Percentiles rank a stretch among this genome's conserved stretches.
Conservation (phyloP, 305 asterid species). For the Fraxinus ornus region DNA sequence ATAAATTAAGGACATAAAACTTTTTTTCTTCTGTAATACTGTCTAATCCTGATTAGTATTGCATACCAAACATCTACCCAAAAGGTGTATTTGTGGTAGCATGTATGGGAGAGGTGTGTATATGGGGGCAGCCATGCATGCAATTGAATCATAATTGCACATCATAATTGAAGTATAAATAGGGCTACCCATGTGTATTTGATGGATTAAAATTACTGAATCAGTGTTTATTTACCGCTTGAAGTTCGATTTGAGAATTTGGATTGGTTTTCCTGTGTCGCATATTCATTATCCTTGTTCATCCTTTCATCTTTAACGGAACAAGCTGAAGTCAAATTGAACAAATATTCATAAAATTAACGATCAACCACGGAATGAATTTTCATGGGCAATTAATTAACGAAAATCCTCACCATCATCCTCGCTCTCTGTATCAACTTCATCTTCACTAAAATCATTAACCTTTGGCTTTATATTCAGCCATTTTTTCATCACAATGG, state of each 20-base stretch:
- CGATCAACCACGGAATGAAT: slow-evolving; percentile 6
- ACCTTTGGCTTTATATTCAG: slow-evolving; percentile 72
- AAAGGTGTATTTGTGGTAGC: neutral
- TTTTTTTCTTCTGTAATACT: neutral
- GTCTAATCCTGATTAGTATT: neutral
- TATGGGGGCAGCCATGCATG: neutral
- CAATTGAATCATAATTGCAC: slow-evolving; percentile 1
- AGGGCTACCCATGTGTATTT: neutral
- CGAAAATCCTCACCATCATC: slow-evolving; percentile 61
- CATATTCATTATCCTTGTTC: slow-evolving; percentile 36
- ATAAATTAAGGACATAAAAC: neutral
- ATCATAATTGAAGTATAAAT: neutral
- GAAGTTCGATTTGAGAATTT: slow-evolving; percentile 37
- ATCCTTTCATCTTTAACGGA: slow-evolving; percentile 48
- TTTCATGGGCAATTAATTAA: neutral
- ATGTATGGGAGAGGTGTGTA: neutral
- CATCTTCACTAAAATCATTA: slow-evolving; percentile 87
- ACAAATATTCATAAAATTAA: neutral
- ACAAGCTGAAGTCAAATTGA: slow-evolving; percentile 34
- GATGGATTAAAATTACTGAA: slow-evolving; percentile 2
- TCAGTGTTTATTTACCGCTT: slow-evolving; percentile 28
- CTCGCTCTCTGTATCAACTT: slow-evolving; percentile 89
- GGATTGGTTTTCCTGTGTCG: slow-evolving; percentile 37
- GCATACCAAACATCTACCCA: neutral
- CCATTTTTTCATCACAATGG: slow-evolving; percentile 94